Base-by-base conservation (phyloP, 106 monocot species). In the Dioscorea alata region DNA sequence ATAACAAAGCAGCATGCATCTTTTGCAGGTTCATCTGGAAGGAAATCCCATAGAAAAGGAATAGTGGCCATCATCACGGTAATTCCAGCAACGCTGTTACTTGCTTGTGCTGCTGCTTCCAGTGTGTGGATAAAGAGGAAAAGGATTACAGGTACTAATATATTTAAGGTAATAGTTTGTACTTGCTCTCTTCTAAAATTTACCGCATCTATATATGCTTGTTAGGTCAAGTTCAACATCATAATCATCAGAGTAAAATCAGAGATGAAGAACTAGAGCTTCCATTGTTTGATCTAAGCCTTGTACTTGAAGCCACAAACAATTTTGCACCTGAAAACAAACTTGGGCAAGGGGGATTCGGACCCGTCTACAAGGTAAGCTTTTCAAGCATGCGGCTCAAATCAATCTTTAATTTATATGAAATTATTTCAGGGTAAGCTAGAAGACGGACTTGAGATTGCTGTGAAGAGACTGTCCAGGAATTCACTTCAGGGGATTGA, bases 341-440 rank as follows among this genome's bases (percentile, higher is more conserved):
- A 34, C 70, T 70, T 22, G 70, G 70, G 35, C 51, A 70, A 50
- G 70, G 70, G 12, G 70, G 70, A 4, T 70, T 59, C 48, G 69
- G 69, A 15, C 54, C 57, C 22, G 59, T 70, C 20, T 70, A 59
- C 13, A 42, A 48, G 58, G 58, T 70, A 48, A 42, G 0, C 20
- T 1, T 13, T 5, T 15, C 5, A 12, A 23, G 59, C 4, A 5
- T 4, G n/a, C 17, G 6, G 10, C 12, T 20, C 0, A 20, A 23
- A n/a, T 9, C 59, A 59, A 4, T 2, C 2, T 22, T 22, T 12
- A 9, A 59, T n/a, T 21, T 20, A 59, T 10, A 17, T 20, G 10
- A 0, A 21, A 59, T 24, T 68, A 21, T 22, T 4, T 34, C 7
- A 73, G 73, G 73, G 73, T 12, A 56, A 73, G 13, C 20, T 73